Percentiles rank a stretch among this genome's conserved stretches.
Evolutionary conservation across 106 monocot species (phyloP).

Genomic region (Allium sativum): DNA sequence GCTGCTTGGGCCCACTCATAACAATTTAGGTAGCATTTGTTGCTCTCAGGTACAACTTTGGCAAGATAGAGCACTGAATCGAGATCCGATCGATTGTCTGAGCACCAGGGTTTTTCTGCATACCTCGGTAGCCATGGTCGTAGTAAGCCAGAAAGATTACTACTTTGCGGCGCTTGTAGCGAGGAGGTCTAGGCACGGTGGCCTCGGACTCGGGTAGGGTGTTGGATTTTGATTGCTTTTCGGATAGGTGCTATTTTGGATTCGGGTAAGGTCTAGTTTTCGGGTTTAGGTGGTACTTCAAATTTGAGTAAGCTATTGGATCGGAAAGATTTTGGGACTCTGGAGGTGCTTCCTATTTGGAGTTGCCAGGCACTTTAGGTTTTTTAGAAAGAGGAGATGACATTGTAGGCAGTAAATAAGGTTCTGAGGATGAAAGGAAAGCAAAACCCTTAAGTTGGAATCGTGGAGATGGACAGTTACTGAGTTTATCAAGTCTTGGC

Average conservation of each 20-base stretch:
- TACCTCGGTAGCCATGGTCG: conserved; percentile 89
- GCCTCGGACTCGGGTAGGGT: background rate
- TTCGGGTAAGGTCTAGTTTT: too few species aligned
- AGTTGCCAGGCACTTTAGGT: conserved; percentile 40
- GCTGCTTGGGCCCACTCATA: conserved; percentile 94
- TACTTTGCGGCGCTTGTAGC: conserved; percentile 84
- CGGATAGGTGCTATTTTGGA: background rate
- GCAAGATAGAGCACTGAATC: conserved; percentile 81
- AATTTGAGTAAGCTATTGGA: too few species aligned
- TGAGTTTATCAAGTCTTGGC: too few species aligned
- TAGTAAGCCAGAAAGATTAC: conserved; percentile 83
- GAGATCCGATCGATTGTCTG: conserved; percentile 82
- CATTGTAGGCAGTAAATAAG: conserved; percentile 7
- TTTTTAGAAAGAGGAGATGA: conserved; percentile 52
- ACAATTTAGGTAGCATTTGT: conserved; percentile 50
- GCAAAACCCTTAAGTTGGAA: too few species aligned
- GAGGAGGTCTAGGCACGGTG: conserved; percentile 5
- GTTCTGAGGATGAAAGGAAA: too few species aligned
- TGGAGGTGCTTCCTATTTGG: conserved; percentile 1
- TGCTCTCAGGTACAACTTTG: conserved; percentile 63
- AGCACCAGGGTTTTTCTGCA: conserved; percentile 99
- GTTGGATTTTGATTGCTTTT: conserved; percentile 7
- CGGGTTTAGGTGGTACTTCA: too few species aligned
- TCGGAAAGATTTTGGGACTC: too few species aligned
- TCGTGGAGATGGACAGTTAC: too few species aligned